Percentiles rank a stretch among this genome's conserved stretches.
Evolutionary conservation across 202 grass and related monocot genomes (phyloP).

Genomic region (Carex arenaria): DNA sequence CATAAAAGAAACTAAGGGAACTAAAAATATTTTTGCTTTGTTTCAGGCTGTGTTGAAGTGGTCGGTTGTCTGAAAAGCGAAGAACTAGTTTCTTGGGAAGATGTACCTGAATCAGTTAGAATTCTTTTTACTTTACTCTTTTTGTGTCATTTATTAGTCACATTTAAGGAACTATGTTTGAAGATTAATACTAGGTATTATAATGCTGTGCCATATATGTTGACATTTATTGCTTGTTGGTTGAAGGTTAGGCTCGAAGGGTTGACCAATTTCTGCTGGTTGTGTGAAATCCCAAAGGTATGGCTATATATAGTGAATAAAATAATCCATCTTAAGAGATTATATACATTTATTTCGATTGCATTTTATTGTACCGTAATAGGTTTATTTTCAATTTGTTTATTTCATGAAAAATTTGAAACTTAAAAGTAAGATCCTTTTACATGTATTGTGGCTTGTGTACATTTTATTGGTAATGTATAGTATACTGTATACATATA

Average conservation of each 20-base stretch:
- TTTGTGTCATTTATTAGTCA: not conserved
- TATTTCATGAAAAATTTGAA: too few species aligned
- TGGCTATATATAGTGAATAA: not conserved
- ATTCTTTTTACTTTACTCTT: not conserved
- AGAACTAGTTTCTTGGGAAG: conserved; percentile 62
- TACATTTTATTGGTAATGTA: too few species aligned
- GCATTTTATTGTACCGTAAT: too few species aligned
- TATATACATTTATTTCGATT: too few species aligned
- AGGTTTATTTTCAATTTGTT: too few species aligned
- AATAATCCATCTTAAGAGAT: not conserved
- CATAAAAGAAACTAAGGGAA: not conserved
- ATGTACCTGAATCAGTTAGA: conserved; percentile 66
- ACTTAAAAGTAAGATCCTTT: too few species aligned
- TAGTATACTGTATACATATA: too few species aligned
- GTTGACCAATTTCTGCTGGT: conserved; percentile 82
- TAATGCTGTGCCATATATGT: not conserved
- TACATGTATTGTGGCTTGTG: too few species aligned
- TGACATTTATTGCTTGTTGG: not conserved
- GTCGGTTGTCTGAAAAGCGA: conserved; percentile 67
- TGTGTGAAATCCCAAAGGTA: conserved; percentile 79
- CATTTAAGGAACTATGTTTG: not conserved
- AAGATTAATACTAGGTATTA: not conserved
- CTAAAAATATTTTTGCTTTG: not conserved
- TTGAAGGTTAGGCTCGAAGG: conserved; percentile 78
- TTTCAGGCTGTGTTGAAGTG: conserved; percentile 62